Base-by-base conservation (phyloP, 495 filamentous ascomycete genomes). In the Penicillium dipodomyicola region DNA sequence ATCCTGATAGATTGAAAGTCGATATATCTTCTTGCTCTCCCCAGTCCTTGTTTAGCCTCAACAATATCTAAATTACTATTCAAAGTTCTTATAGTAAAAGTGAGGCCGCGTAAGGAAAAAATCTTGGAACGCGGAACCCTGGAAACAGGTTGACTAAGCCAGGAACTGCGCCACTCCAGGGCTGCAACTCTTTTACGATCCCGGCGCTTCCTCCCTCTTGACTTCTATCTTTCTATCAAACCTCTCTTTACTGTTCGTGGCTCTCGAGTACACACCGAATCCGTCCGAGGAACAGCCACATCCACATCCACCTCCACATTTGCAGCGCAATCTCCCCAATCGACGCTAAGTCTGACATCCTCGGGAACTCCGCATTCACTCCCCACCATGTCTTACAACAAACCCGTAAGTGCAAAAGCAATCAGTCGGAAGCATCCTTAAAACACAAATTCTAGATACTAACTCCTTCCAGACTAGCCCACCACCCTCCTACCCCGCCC, bases 401-500 rank as follows among this genome's bases (percentile, higher is more conserved):
- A 76, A 59, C 73, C 73, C 4, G 73, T 76, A 60, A 40, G 68
- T 67, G 3, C 47, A 41, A 46, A 14, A 42, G 7, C 29, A 10
- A 9, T 29, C 29, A 6, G 42, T 12, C 42, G 23, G n/a, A 40
- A 42, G 33, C 23, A 2, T 39, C 5, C 42, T n/a, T 19, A 35
- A 42, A 37, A 19, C 44, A 50, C 33, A 27, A 17, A n/a, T 39
- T 7, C 15, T 17, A 17, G 27, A 22, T 19, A n/a, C 30, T 29
- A 39, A 14, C 17, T 17, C 22, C n/a, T 4, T 55, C 23, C 44
- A 76, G 73, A 71, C 67, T 46, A 69, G 69, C 43, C 72, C 74
- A 15, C 74, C 74, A n/a, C 74, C 74, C 35, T 69, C 74, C 30
- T 74, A 75, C 57, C 73, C 67, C 5, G 49, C 63, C 10, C 68